Percentiles rank a stretch among this genome's conserved stretches.
phyloP scores from a whole-genome alignment of 331 rosid genomes.

The Quercus tomentella region DNA sequence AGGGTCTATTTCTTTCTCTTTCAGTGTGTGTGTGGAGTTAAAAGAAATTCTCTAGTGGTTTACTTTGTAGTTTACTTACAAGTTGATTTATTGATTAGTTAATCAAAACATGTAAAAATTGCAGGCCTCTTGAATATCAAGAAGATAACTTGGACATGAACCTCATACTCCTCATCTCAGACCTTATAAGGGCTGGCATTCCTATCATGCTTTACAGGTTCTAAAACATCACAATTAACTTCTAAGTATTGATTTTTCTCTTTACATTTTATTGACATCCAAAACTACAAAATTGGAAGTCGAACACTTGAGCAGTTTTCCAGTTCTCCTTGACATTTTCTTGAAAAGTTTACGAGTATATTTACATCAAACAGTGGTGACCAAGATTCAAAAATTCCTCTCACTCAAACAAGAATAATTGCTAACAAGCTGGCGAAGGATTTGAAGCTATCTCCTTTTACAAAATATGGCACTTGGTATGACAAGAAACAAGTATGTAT shows the following conservation, averaged over 20 bases:
- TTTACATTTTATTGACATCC: not conserved
- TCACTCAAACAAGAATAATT: not conserved
- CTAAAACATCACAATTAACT: not conserved
- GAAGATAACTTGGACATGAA: not conserved
- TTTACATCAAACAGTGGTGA: not conserved
- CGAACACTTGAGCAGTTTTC: not conserved
- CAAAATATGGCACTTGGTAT: not conserved
- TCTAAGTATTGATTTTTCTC: not conserved
- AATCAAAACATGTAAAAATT: not conserved
- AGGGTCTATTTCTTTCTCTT: not conserved
- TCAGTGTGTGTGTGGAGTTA: too few species aligned
- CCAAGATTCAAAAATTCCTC: not conserved
- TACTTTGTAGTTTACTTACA: too few species aligned
- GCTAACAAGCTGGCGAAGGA: not conserved
- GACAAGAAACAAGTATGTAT: not conserved
- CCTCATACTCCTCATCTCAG: not conserved
- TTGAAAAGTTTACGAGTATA: not conserved
- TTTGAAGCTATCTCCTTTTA: not conserved
- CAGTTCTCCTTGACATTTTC: not conserved
- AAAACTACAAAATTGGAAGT: not conserved
- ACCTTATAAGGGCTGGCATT: not conserved
- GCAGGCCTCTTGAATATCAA: not conserved
- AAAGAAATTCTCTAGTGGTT: too few species aligned
- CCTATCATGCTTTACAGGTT: conserved; percentile 7
- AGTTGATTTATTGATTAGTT: not conserved